Evolutionary conservation across 768 basidiomycete species (phyloP).

Genomic region (Leccinum variicolor): DNA sequence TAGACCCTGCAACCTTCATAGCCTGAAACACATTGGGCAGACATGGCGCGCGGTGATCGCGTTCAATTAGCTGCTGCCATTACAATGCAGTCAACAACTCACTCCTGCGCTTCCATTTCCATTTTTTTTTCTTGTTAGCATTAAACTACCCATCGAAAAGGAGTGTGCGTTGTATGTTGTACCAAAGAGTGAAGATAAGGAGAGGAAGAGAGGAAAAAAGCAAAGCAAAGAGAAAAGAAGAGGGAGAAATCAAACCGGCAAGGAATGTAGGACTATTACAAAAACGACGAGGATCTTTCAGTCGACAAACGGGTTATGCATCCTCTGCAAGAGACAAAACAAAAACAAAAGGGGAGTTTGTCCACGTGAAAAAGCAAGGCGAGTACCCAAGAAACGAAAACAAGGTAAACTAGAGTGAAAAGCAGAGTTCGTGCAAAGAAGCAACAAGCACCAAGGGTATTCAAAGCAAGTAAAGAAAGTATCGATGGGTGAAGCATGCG

Average conservation of each 20-base stretch:
- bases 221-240: conserved; percentile 3
- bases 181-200: too few relatives aligned
- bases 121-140: not conserved
- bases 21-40: too few relatives aligned
- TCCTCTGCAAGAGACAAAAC: conserved; percentile 13
- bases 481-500: conserved; percentile 9
- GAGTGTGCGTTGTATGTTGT: too few relatives aligned
- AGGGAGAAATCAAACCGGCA: not conserved
- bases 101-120: not conserved
- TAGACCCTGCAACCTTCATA: too few relatives aligned
- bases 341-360: not conserved
- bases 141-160: too few relatives aligned
- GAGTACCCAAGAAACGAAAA: conserved; percentile 1
- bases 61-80: too few relatives aligned
- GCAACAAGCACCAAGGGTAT: too few relatives aligned
- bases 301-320: conserved; percentile 6
- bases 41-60: too few relatives aligned
- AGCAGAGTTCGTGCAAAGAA: not conserved
- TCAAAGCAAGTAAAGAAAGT: not conserved
- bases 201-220: not conserved
- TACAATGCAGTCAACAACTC: not conserved
- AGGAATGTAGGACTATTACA: not conserved
- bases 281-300: not conserved
- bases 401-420: not conserved
- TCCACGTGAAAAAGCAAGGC: conserved; percentile 4